phyloP scores from a whole-genome alignment of 371 early-diverging fungal genomes.

The Rhizomucor pusillus region DNA sequence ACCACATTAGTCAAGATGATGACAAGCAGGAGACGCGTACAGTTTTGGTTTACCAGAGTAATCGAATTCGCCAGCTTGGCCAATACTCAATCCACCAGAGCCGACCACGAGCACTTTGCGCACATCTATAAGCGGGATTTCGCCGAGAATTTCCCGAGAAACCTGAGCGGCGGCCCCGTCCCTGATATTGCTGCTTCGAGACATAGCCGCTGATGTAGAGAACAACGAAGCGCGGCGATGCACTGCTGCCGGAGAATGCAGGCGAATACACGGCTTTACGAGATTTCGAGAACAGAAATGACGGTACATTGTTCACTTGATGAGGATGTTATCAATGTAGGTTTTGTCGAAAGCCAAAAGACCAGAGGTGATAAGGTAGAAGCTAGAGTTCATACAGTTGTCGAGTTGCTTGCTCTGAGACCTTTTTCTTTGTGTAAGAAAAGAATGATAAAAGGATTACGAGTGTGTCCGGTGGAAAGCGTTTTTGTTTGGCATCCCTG shows the following conservation, averaged over 20 bases:
- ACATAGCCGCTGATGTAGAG: too few relatives aligned
- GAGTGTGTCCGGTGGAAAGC: too few relatives aligned
- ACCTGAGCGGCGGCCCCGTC: constrained; percentile 42
- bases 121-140: constrained; percentile 59
- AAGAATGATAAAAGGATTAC: too few relatives aligned
- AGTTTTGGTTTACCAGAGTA: constrained; percentile 90
- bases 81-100: constrained; percentile 91
- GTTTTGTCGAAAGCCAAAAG: constrained; percentile 48
- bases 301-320: constrained; percentile 38
- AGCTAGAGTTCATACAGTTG: constrained; percentile 47
- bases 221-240: too few relatives aligned
- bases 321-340: constrained; percentile 44
- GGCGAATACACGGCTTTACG: too few relatives aligned
- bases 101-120: constrained; percentile 91
- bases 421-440: too few relatives aligned
- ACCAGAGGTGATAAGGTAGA: constrained; percentile 48
- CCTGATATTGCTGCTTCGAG: too few relatives aligned
- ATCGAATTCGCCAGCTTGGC: constrained; percentile 97
- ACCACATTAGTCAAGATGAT: too few relatives aligned
- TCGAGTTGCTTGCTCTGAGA: too few relatives aligned
- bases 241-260: too few relatives aligned
- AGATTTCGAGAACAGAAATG: constrained; percentile 18
- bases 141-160: constrained; percentile 55
- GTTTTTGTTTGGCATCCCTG: too few relatives aligned
- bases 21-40: too few relatives aligned